phyloP scores from a whole-genome alignment of 495 filamentous ascomycete species.

The Immersiella caudata region DNA sequence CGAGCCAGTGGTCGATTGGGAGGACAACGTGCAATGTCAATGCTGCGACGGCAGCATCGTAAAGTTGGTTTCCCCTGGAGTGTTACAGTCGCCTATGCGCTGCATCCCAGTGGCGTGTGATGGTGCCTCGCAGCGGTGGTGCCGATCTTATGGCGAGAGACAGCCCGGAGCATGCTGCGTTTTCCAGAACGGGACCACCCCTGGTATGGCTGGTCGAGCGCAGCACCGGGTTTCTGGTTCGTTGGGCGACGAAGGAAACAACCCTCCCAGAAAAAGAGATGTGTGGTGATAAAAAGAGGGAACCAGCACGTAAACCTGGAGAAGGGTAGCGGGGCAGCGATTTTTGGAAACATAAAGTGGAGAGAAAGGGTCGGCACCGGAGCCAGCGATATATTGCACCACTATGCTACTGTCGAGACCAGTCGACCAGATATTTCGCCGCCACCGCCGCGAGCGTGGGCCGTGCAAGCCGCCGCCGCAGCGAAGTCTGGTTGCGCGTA shows the following conservation, averaged over 20 bases:
- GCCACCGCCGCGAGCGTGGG: conserved; percentile 12
- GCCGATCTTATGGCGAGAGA: conserved; percentile 11
- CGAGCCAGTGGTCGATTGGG: conserved; percentile 19
- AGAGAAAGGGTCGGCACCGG: conserved; percentile 29
- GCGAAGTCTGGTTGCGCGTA: conserved; percentile 3
- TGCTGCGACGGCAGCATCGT: conserved; percentile 16
- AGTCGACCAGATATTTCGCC: conserved; percentile 20
- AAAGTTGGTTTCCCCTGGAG: conserved; percentile 23
- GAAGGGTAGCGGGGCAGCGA: conserved; percentile 17
- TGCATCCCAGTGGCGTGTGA: conserved; percentile 31
- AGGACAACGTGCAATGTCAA: conserved; percentile 20
- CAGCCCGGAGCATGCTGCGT: conserved; percentile 17
- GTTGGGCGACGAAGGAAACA: conserved; percentile 11
- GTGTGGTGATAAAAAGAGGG: neutral
- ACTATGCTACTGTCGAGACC: conserved; percentile 19
- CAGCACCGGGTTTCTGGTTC: conserved; percentile 1
- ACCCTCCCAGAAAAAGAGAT: conserved; percentile 1
- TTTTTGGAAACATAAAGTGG: conserved; percentile 29
- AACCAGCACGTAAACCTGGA: neutral
- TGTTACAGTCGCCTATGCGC: conserved; percentile 35
- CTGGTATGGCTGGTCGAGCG: conserved; percentile 13
- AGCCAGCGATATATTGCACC: conserved; percentile 30
- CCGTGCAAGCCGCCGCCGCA: conserved; percentile 10
- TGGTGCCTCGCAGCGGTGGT: conserved; percentile 20
- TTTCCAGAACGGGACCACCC: conserved; percentile 11